Percentiles rank a stretch among this genome's conserved stretches.
Conservation (phyloP, 2,329 filamentous ascomycete species). For the Claviceps monticola region DNA sequence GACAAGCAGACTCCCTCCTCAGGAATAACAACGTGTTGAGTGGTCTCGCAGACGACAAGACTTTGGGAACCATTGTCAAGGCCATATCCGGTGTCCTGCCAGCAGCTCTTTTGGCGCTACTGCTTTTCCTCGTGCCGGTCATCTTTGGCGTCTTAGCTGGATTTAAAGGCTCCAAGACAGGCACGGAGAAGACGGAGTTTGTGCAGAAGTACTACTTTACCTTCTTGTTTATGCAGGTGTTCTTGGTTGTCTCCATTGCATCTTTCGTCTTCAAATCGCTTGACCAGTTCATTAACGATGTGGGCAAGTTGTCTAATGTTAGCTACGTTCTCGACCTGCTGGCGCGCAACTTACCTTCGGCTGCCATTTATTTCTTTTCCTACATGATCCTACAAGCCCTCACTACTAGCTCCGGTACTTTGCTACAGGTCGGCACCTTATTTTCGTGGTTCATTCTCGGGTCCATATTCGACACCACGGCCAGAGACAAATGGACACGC, state of each 20-base stretch:
- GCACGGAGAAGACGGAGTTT: slow-evolving; percentile 62
- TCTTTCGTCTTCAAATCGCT: slow-evolving; percentile 55
- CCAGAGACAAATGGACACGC: slow-evolving; percentile 67
- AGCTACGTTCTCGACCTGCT: slow-evolving; percentile 55
- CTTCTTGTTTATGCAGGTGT: slow-evolving; percentile 90
- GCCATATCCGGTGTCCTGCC: slow-evolving; percentile 76
- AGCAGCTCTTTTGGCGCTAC: slow-evolving; percentile 57
- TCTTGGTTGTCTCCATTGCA: slow-evolving; percentile 81
- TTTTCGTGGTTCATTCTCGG: slow-evolving; percentile 71
- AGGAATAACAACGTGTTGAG: slow-evolving; percentile 50
- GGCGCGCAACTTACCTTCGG: slow-evolving; percentile 66
- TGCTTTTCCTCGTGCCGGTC: slow-evolving; percentile 70
- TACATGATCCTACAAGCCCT: slow-evolving; percentile 95
- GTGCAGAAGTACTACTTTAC: slow-evolving; percentile 88
- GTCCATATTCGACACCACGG: slow-evolving; percentile 70
- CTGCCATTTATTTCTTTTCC: slow-evolving; percentile 94
- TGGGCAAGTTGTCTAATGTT: slow-evolving; percentile 36
- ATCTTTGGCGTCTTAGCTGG: slow-evolving; percentile 60
- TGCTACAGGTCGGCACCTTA: slow-evolving; percentile 71
- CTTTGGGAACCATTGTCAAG: slow-evolving; percentile 46
- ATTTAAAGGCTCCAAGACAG: slow-evolving; percentile 70
- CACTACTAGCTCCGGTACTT: slow-evolving; percentile 75
- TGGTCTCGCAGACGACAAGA: slow-evolving; percentile 49
- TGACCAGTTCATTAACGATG: slow-evolving; percentile 42
- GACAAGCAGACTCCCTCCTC: slow-evolving; percentile 61